Conservation (phyloP, 2,329 filamentous ascomycete species). For the Venturia aucupariae region DNA sequence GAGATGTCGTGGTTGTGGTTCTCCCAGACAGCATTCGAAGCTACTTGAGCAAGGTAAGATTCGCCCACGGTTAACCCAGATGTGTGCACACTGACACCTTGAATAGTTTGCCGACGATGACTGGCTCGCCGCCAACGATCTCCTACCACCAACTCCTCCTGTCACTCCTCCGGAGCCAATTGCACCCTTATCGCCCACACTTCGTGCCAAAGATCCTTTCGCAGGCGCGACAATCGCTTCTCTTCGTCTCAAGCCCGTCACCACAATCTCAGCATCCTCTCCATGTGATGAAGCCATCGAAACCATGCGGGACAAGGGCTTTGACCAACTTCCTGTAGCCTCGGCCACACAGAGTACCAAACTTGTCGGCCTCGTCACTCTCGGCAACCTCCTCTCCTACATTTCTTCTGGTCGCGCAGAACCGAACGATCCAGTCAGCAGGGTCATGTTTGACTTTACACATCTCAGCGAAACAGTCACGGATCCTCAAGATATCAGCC, state of each 20-base stretch:
- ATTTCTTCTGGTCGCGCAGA: constrained; percentile 75
- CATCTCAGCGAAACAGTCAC: constrained; percentile 82
- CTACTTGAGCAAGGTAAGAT: constrained; percentile 73
- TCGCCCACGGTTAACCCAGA: background rate
- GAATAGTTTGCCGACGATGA: constrained; percentile 84
- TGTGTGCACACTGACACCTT: constrained; percentile 15
- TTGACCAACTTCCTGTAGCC: constrained; percentile 92
- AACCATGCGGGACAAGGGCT: constrained; percentile 96
- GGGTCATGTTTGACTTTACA: constrained; percentile 96
- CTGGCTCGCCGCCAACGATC: constrained; percentile 94
- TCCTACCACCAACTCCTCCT: constrained; percentile 57
- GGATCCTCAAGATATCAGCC: constrained; percentile 60
- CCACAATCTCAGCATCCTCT: constrained; percentile 63
- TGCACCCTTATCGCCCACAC: constrained; percentile 29
- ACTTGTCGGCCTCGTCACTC: constrained; percentile 85
- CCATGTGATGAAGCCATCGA: constrained; percentile 83
- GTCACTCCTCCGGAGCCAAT: constrained; percentile 28
- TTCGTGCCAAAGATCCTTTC: constrained; percentile 55
- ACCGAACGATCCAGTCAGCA: constrained; percentile 62
- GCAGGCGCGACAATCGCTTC: constrained; percentile 68
- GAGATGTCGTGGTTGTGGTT: constrained; percentile 82
- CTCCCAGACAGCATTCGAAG: constrained; percentile 94
- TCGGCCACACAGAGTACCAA: constrained; percentile 52
- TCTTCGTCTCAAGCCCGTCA: constrained; percentile 86
- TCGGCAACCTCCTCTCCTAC: constrained; percentile 88